Conservation (phyloP, 345 rosid genomes). For the Pistacia vera region DNA sequence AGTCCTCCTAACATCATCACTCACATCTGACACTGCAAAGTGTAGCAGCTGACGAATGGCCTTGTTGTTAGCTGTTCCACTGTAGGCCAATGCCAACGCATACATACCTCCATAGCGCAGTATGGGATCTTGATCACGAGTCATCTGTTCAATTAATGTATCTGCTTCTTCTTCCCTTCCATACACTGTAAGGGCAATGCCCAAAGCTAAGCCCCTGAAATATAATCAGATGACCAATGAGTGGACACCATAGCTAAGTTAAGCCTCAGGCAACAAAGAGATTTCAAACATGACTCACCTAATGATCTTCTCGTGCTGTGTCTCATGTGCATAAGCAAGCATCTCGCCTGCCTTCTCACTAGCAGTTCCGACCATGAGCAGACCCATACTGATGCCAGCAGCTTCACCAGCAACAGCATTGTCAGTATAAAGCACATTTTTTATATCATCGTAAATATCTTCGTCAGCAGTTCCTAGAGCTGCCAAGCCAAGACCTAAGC, state of each 20-base stretch:
- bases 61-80: constrained; percentile 98
- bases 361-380: constrained; percentile 98
- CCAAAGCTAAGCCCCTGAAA: constrained; percentile 88
- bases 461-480: constrained; percentile 98
- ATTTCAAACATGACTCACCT: constrained; percentile 49
- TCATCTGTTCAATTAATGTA: constrained; percentile 97
- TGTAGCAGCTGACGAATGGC: constrained; percentile 98
- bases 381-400: constrained; percentile 98
- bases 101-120: constrained; percentile 99
- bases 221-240: background rate
- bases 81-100: constrained; percentile 93
- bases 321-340: constrained; percentile 98
- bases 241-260: background rate
- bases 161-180: constrained; percentile 99
- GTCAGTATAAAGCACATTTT: constrained; percentile 83
- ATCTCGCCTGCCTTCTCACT: constrained; percentile 97
- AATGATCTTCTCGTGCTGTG: constrained; percentile 97
- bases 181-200: constrained; percentile 96
- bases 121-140: constrained; percentile 96
- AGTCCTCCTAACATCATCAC: constrained; percentile 98
- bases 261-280: constrained; percentile 3
- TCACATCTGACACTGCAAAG: constrained; percentile 99
- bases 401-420: constrained; percentile 99
- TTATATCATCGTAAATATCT: constrained; percentile 88
- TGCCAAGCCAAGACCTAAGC: constrained; percentile 99